Evolutionary conservation across 179 eudicot genomes (phyloP).

Genomic region (Amaranthus tricolor): DNA sequence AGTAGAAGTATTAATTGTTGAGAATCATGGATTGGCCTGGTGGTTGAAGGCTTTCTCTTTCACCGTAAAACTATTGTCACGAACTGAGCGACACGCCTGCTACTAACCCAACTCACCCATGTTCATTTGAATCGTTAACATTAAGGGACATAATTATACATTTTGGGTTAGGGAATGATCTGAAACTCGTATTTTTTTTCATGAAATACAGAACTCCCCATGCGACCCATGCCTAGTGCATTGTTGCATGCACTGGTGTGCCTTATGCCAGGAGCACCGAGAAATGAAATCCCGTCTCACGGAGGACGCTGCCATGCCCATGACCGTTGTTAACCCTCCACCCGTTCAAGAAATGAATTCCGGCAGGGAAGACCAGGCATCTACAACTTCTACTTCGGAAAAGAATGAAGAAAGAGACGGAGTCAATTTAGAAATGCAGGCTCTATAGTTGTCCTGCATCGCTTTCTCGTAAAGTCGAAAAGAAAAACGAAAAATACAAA

Average conservation of each 20-base stretch:
- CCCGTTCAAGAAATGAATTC: slow-evolving; percentile 82
- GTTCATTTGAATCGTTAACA: not conserved
- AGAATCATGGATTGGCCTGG: too few relatives aligned
- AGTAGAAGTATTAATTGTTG: too few relatives aligned
- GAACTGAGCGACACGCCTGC: not conserved
- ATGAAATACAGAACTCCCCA: slow-evolving; percentile 76
- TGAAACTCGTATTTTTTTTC: slow-evolving; percentile 1
- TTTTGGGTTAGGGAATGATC: not conserved
- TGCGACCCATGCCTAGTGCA: slow-evolving; percentile 93
- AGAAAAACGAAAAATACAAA: not conserved
- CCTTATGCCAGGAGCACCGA: slow-evolving; percentile 97
- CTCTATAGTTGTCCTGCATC: slow-evolving; percentile 40
- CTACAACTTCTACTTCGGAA: slow-evolving; percentile 38
- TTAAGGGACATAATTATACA: not conserved
- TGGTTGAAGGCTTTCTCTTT: too few relatives aligned
- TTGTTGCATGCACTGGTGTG: slow-evolving; percentile 98
- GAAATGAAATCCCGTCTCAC: slow-evolving; percentile 92
- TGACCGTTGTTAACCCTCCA: slow-evolving; percentile 83
- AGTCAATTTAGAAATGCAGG: slow-evolving; percentile 69
- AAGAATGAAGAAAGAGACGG: slow-evolving; percentile 42
- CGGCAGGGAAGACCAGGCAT: slow-evolving; percentile 36
- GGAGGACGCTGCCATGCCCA: slow-evolving; percentile 46
- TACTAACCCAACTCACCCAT: not conserved
- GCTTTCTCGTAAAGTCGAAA: not conserved
- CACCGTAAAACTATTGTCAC: too few relatives aligned